These are phyloP conservation scores for Cladophialophora psammophila DNA, from an alignment of 2,329 filamentous ascomycete species.

Conservation along the genomic window DNA sequence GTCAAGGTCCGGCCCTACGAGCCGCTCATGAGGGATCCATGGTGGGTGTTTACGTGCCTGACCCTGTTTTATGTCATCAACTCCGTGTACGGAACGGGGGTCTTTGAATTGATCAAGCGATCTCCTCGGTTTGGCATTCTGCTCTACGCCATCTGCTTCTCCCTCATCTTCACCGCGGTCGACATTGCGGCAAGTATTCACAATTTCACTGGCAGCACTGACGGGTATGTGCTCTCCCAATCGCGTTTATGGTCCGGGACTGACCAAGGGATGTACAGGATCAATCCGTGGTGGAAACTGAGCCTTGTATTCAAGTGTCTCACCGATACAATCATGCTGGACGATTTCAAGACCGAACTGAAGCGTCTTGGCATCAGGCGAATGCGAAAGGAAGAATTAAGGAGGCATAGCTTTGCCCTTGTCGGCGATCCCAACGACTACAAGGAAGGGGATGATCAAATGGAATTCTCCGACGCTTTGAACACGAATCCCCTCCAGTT, in stretches of 20 bases:
- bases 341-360: conserved; percentile 69
- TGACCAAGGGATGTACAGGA: conserved; percentile 38
- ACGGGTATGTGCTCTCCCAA: conserved; percentile 31
- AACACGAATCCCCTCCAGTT: conserved; percentile 28
- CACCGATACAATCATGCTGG: conserved; percentile 70
- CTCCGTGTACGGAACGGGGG: conserved; percentile 62
- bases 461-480: conserved; percentile 36
- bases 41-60: conserved; percentile 70
- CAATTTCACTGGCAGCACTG: conserved; percentile 39
- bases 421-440: conserved; percentile 31
- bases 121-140: conserved; percentile 71
- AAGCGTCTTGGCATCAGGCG: conserved; percentile 39
- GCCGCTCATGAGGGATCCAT: conserved; percentile 68
- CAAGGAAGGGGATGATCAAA: conserved; percentile 30
- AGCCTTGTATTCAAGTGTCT: conserved; percentile 72
- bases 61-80: conserved; percentile 66
- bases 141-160: conserved; percentile 65
- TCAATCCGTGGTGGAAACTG: conserved; percentile 69
- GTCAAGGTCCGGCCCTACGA: conserved; percentile 64
- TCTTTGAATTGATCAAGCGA: conserved; percentile 64
- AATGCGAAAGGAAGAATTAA: conserved; percentile 37
- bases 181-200: conserved; percentile 67
- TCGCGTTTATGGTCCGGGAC: not conserved
- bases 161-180: conserved; percentile 66
- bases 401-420: conserved; percentile 36